phyloP scores from a whole-genome alignment of 352 stramenopile genomes.

The Blastocystis sp. region DNA sequence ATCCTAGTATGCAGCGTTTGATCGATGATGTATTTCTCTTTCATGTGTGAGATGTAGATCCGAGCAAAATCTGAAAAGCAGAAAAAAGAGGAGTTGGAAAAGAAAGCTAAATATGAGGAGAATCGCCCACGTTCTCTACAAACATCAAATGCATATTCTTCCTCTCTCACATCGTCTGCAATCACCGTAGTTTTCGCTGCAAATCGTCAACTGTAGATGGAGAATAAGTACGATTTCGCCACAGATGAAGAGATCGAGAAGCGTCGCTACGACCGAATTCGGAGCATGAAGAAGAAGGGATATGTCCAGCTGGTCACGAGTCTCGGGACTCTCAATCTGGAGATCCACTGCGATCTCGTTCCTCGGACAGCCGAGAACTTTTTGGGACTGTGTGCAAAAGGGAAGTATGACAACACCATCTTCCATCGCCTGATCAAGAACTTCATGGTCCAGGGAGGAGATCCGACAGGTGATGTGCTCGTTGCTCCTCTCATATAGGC shows the following conservation, averaged over 20 bases:
- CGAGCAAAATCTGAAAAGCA: conserved; percentile 66
- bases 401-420: conserved; percentile 85
- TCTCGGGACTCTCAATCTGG: conserved; percentile 85
- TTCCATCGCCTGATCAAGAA: conserved; percentile 92
- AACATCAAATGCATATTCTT: conserved; percentile 79
- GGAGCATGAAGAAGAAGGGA: conserved; percentile 86
- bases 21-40: conserved; percentile 68
- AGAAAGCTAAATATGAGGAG: conserved; percentile 45
- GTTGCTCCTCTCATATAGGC: background rate
- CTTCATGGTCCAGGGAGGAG: conserved; percentile 89
- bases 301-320: conserved; percentile 89
- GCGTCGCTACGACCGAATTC: conserved; percentile 63
- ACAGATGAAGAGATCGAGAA: conserved; percentile 74
- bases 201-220: conserved; percentile 41
- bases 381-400: conserved; percentile 80
- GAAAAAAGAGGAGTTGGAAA: conserved; percentile 63
- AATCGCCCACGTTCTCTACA: conserved; percentile 28
- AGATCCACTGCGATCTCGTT: conserved; percentile 91
- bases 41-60: conserved; percentile 61
- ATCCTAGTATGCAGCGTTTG: conserved; percentile 63
- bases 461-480: conserved; percentile 76
- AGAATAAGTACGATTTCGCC: conserved; percentile 68
- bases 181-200: conserved; percentile 67
- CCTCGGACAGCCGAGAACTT: conserved; percentile 92
- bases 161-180: conserved; percentile 87